Evolutionary conservation across 2,329 filamentous ascomycete species (phyloP), one percentile per base, ranked within the genome.

Genomic region (Zymoseptoria passerinii): DNA sequence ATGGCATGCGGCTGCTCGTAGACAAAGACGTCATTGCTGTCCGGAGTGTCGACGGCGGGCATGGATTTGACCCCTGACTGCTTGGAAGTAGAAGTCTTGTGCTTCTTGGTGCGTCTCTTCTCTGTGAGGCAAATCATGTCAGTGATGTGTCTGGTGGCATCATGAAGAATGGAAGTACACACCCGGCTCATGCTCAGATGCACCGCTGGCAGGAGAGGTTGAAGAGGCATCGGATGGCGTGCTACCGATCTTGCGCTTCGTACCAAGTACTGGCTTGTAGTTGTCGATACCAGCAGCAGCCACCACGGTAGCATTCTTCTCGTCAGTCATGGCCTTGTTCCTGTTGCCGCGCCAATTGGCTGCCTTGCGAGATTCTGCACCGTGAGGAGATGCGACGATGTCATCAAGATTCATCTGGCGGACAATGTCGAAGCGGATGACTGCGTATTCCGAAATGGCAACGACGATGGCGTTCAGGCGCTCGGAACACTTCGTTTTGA

Each of bases 371-470:
- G 50, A 40, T 28, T 61, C 51, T 35, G 53, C 56, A 55, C 48
- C 54, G 13, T 44, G 54, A 18, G 61, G 61, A 51, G 59, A 59
- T 8, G 56, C 56, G 44, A 59, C 61, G 1, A 63, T 55, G 49
- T 63, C 61, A 20, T 63, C 59, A 23, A 61, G 52, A 20, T 56
- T 56, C 18, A 61, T 49, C 9, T 59, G 54, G 28, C 61, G 61
- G 48, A 63, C 54, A 27, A 63, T 56, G 18, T 63, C 61, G 50
- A 59, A 63, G 4, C 61, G 57, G 28, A 63, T 58, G 59, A 63
- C 55, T 13, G 55, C 55, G 59, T 63, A 63, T 13, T 54, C 53
- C 28, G 54, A 54, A 4, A 61, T 58, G 2, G 61, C 56, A 1
- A 29, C 35, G 27, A 57, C 57, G 19, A 63, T 54, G 9, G 53